Evolutionary conservation across 2,329 filamentous ascomycete species (phyloP).

Genomic region (Thelonectria rubi): DNA sequence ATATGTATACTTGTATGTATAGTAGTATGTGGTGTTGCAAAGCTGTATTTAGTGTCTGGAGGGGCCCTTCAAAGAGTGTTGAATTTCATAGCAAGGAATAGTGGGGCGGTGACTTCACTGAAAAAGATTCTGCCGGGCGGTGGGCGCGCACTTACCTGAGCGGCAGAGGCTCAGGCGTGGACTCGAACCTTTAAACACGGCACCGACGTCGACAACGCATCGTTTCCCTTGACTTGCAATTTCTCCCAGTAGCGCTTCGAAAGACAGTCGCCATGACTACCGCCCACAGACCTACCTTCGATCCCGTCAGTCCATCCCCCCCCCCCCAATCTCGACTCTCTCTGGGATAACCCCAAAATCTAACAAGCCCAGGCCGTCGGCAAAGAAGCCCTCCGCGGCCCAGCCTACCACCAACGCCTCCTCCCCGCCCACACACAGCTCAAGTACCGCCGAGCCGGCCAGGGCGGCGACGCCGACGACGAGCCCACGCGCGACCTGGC

Average conservation of each 20-base stretch:
- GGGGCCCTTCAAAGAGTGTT: not conserved
- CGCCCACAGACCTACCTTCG: conserved; percentile 90
- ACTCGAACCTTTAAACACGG: not conserved
- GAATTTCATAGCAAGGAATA: conserved; percentile 24
- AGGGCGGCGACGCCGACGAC: conserved; percentile 80
- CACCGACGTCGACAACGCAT: not conserved
- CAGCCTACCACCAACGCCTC: conserved; percentile 95
- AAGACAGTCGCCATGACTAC: conserved; percentile 62
- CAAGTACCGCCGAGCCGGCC: conserved; percentile 86
- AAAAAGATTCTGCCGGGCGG: conserved; percentile 61
- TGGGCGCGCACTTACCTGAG: conserved; percentile 41
- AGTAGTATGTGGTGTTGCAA: conserved; percentile 23
- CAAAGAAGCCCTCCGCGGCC: conserved; percentile 92
- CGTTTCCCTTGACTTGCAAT: not conserved
- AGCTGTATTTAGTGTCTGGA: conserved; percentile 12
- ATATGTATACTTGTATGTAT: conserved; percentile 29
- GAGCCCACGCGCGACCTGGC: conserved; percentile 82
- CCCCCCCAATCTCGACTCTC: conserved; percentile 19
- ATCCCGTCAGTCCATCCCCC: conserved; percentile 69
- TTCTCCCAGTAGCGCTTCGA: conserved; percentile 1
- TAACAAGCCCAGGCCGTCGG: conserved; percentile 74
- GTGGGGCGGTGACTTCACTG: conserved; percentile 33
- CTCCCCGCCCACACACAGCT: conserved; percentile 93
- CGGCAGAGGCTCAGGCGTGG: not conserved
- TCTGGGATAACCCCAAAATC: conserved; percentile 20